Conservation (phyloP, 139 green algal species). For the Chlamydomonas sp. region DNA sequence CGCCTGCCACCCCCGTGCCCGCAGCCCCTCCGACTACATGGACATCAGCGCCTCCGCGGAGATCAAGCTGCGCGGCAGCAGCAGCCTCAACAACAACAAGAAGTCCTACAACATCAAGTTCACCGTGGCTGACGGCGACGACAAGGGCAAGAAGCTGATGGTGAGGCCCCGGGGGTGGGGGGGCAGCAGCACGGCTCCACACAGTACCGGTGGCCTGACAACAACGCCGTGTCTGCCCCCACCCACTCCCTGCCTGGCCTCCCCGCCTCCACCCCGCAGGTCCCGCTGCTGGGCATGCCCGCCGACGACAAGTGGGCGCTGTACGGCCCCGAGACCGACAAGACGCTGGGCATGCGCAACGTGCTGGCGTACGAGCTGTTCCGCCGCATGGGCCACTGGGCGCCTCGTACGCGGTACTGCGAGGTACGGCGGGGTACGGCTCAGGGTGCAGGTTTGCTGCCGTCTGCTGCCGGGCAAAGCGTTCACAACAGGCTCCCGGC, state of each 20-base stretch:
- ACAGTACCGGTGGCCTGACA: too few species aligned
- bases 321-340: slow-evolving; percentile 61
- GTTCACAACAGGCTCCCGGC: too few species aligned
- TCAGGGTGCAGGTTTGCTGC: too few species aligned
- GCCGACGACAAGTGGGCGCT: slow-evolving; percentile 53
- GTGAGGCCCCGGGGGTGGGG: neutral
- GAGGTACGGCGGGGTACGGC: slow-evolving; percentile 32
- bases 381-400: slow-evolving; percentile 48
- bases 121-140: slow-evolving; percentile 4
- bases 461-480: too few species aligned
- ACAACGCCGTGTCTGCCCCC: neutral
- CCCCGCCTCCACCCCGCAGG: neutral
- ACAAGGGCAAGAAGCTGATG: neutral
- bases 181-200: neutral
- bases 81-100: slow-evolving; percentile 43
- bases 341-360: slow-evolving; percentile 65
- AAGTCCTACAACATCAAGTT: slow-evolving; percentile 58
- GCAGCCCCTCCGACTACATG: neutral
- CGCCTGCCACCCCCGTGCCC: too few species aligned
- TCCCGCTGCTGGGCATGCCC: slow-evolving; percentile 49
- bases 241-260: neutral
- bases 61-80: slow-evolving; percentile 50
- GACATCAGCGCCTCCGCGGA: slow-evolving; percentile 2
- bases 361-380: slow-evolving; percentile 48
- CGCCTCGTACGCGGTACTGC: slow-evolving; percentile 42